Evolutionary conservation across 2,329 filamentous ascomycete genomes (phyloP), one percentile per base, ranked within the genome.

Genomic region (Claviceps quebecensis): DNA sequence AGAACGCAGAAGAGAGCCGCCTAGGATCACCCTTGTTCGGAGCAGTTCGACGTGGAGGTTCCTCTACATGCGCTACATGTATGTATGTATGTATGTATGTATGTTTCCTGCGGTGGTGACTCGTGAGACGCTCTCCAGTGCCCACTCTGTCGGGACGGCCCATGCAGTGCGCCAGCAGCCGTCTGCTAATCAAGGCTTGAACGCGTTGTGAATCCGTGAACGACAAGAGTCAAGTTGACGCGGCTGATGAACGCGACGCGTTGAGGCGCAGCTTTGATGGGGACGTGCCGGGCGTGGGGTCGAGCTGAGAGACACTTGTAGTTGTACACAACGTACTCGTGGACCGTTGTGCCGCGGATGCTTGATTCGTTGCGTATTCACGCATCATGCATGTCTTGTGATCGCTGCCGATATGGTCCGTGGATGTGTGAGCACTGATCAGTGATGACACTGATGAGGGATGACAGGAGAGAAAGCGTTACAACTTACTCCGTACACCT

Each of bases 371-470:
- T 14, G 16, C 29, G 36, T 19, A 41, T n/a, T 22, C 17, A 17
- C 38, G 13, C 34, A 44, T 40, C 40, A 41, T 34, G 48, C 48
- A 17, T 49, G 48, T 45, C 40, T 49, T 49, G 40, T 45, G 40
- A 49, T 36, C 41, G 41, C 48, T 45, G 48, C 44, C 48, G 36
- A 38, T 26, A n/a, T n/a, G n/a, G n/a, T n/a, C n/a, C n/a, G 41
- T n/a, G 19, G 41, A 45, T 50, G 29, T 50, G 45, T 22, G 17
- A 46, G 26, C 16, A 19, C 19, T 19, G 19, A 19, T 19, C 19
- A 19, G 19, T 19, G 19, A 19, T 19, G n/a, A n/a, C 19, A 8
- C 6, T 26, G 26, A 7, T 26, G 23, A 26, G 26, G 19, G 40
- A 43, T 23, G 40, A 43, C 43, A 16, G 11, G 23, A 7, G 16